phyloP scores from a whole-genome alignment of 768 basidiomycete species.

The Dendrothele bispora region DNA sequence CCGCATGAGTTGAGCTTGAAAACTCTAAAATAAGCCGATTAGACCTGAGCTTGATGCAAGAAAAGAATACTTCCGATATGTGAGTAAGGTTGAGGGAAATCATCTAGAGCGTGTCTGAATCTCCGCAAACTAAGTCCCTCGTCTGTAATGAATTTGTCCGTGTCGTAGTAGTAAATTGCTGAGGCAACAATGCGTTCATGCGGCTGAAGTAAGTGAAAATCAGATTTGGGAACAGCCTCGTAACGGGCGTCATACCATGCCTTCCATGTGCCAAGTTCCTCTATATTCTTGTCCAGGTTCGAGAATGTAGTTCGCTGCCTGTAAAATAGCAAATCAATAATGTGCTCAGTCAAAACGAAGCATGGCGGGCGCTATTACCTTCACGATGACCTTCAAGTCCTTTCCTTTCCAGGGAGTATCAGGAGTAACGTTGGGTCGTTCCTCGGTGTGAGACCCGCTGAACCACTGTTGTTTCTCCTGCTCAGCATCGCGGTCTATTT shows the following conservation, averaged over 20 bases:
- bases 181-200: slow-evolving; percentile 17
- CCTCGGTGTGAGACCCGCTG: background rate
- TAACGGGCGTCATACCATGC: slow-evolving; percentile 10
- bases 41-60: too few species aligned
- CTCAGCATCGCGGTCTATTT: background rate
- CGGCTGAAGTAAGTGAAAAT: slow-evolving; percentile 7
- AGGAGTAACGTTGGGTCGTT: background rate
- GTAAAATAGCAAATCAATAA: background rate
- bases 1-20: background rate
- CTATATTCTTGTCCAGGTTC: slow-evolving; percentile 14
- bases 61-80: background rate
- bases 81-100: slow-evolving; percentile 65
- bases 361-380: background rate
- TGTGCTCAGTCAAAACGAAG: background rate
- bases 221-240: background rate
- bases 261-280: slow-evolving; percentile 18
- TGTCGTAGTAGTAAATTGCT: slow-evolving; percentile 16
- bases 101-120: slow-evolving; percentile 33
- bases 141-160: slow-evolving; percentile 11
- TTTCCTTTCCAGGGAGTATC: slow-evolving; percentile 1
- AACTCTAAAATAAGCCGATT: too few species aligned
- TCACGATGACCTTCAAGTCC: slow-evolving; percentile 8
- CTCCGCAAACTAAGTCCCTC: slow-evolving; percentile 11
- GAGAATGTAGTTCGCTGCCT: slow-evolving; percentile 18
- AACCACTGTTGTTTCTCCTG: background rate